Base-by-base conservation (phyloP, 306 rosid species). In the Acacia crassicarpa region DNA sequence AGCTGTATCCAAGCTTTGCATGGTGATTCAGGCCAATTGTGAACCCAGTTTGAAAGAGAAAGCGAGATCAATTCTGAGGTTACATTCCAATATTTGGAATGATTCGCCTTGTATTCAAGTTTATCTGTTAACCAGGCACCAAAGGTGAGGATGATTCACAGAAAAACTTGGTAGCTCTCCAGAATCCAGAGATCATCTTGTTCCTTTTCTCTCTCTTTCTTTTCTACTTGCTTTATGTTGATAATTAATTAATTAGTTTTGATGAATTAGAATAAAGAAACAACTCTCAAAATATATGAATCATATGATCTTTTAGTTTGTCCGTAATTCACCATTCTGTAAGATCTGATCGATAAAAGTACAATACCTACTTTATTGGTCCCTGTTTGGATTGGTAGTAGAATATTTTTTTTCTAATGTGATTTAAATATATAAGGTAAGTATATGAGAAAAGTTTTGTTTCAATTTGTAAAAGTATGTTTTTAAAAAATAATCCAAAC, bases 1-100 rank as follows among this genome's bases (percentile, higher is more conserved):
- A 43, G 91, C 92, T 0, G 95, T 94, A 82, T 72, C 98, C 5
- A 92, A 92, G 90, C 95, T 94, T 79, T 91, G 94, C 86, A 90
- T 92, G 97, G 85, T 94, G 59, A 85, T 94, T 89, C 97, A 94
- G 77, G 90, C 92, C 1, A 85, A 86, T 61, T 89, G 97, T 84
- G 90, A 80, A n/a, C 27, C 79, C 1, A 83, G 77, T 81, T 78
- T 93, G 84, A 94, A 92, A 84, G 90, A 90, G 9, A 94, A 88
- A 72, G 89, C 89, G 8, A 89, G 89, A 80, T 89, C 69, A 40
- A 81, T 90, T 7, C 90, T 94, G 53, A 89, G 88, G 75, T 79
- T 90, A 49, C 97, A 94, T 72, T 90, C 97, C 54, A 82, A 74
- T 8, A 76, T 75, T 27, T 94, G 98, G 98, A 89, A 76, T 9